phyloP scores from a whole-genome alignment of 2,329 filamentous ascomycete genomes.

The Lasiodiplodia theobromae region DNA sequence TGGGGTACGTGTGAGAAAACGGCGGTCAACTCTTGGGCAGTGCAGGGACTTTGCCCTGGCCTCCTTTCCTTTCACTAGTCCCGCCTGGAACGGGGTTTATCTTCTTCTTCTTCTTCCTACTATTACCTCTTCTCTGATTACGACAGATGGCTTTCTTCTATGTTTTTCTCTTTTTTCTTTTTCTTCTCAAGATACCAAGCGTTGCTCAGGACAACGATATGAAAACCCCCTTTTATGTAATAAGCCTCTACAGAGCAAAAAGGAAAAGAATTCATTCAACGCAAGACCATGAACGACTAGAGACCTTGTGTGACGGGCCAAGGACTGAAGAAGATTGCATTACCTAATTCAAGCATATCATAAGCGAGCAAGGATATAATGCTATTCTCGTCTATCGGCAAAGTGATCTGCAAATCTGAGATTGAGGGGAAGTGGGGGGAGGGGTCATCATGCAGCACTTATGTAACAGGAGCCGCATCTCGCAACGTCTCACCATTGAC shows the following conservation, averaged over 20 bases:
- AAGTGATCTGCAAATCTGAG: not conserved
- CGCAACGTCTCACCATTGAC: not conserved
- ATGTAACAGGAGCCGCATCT: not conserved
- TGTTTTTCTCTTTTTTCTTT: not conserved
- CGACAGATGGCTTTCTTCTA: not conserved
- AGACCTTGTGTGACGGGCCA: not conserved
- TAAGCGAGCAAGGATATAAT: not conserved
- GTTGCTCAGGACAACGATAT: not conserved
- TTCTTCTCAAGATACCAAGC: not conserved
- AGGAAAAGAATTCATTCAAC: not conserved
- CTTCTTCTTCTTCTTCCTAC: not conserved
- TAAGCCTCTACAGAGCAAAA: not conserved
- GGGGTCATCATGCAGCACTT: not conserved
- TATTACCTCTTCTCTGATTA: not conserved
- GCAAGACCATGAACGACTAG: not conserved
- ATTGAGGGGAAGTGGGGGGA: not conserved
- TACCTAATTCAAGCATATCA: not conserved
- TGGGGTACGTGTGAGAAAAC: not conserved
- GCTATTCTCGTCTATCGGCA: not conserved
- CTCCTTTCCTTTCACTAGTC: not conserved
- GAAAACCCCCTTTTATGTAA: not conserved
- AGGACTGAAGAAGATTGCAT: not conserved
- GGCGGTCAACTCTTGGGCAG: not conserved
- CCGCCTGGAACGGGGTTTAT: not conserved
- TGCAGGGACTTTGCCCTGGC: constrained; percentile 4